Conservation (phyloP, 805 yeast genomes). For the Teunomyces kruisii region DNA sequence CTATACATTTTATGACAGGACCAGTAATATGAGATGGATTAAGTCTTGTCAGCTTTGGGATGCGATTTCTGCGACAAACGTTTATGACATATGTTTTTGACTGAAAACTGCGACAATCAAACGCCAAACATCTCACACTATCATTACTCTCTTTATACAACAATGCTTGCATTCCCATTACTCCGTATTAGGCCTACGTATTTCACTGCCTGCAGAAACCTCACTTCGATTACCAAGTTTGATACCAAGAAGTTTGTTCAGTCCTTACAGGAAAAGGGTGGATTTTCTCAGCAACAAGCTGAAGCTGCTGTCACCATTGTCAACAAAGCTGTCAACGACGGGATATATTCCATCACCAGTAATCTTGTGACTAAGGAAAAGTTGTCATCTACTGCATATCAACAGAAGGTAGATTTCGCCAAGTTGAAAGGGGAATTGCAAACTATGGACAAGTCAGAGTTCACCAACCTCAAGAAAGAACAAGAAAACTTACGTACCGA, state of each 20-base stretch:
- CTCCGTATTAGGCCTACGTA: not conserved
- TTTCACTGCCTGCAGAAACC: constrained; percentile 3
- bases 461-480: constrained; percentile 77
- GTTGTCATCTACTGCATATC: constrained; percentile 81
- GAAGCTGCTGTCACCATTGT: constrained; percentile 76
- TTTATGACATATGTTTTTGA: not conserved
- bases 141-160: not conserved
- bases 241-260: constrained; percentile 77
- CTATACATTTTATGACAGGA: not conserved
- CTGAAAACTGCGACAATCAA: not conserved
- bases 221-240: constrained; percentile 45
- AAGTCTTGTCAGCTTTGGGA: not conserved
- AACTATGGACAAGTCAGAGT: constrained; percentile 83
- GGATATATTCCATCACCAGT: constrained; percentile 69
- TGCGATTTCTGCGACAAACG: not conserved
- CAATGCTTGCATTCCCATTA: not conserved
- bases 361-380: constrained; percentile 85
- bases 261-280: constrained; percentile 64
- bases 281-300: constrained; percentile 71
- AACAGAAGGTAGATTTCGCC: constrained; percentile 95
- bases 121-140: not conserved
- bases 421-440: constrained; percentile 90
- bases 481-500: constrained; percentile 83
- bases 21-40: not conserved
- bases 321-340: constrained; percentile 73